Base-by-base conservation (phyloP, 1,284 basidiomycete species). In the Ustilago loliicola region DNA sequence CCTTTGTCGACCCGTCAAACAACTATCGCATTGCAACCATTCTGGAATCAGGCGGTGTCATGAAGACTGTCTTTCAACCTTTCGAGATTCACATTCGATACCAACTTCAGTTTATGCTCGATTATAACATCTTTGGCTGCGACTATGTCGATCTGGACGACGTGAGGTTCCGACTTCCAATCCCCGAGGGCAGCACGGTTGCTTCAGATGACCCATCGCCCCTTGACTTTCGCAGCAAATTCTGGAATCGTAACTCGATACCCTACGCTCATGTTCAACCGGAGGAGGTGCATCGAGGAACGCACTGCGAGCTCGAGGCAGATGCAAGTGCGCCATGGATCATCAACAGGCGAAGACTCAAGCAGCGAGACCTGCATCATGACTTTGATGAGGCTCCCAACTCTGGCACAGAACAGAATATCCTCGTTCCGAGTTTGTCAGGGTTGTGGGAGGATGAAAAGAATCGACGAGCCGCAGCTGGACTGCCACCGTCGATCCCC, bases 361-460 rank as follows among this genome's bases (percentile, higher is more conserved):
- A 88, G 25, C 88, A 92, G 7, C 91, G 95, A 47, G 89, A 91
- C 66, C 84, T 96, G 1, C 94, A 96, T 78, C 90, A 93, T 85
- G 90, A 90, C 72, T 81, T 83, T 57, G 79, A 75, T 27, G 78
- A 83, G 42, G 27, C 34, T 4, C n/a, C 38, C 8, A 34, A 32
- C 42, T 36, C 60, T 3, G 54, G 54, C 4, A 30, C 61, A 8
- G 57, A 63, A 13, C 58, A 67, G 17, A 93, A 94, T 77, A 94
- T 94, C 57, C 90, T 97, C 27, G 93, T 99, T 0, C 89, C 92
- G 30, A 92, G 94, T 79, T 92, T 98, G 60, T 91, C 92, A 61
- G 96, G 97, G 85, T 89, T 99, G 1, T 99, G 96, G 96, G 93
- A 96, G 62, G 95, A 97, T 79, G 96, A 98, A 85, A 91, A 92